Percentiles rank a stretch among this genome's conserved stretches.
Evolutionary conservation across 768 basidiomycete species (phyloP).

Genomic region (Calocera cornea): DNA sequence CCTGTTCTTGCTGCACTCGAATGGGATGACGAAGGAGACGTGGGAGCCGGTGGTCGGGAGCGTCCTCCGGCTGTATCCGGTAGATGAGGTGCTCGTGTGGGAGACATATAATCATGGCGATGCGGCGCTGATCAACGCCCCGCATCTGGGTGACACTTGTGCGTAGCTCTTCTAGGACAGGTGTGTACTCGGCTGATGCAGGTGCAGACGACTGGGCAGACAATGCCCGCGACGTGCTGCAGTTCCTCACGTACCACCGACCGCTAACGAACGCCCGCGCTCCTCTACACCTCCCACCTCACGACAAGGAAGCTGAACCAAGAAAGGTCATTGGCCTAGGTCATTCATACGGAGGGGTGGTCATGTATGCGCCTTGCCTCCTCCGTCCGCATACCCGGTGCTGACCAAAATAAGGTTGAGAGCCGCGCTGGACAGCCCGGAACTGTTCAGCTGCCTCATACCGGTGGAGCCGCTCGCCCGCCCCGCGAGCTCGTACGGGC

Average conservation of each 20-base stretch:
- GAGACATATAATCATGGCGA: conserved; percentile 81
- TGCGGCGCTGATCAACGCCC: conserved; percentile 54
- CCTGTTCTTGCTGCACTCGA: conserved; percentile 66
- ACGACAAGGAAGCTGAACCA: background rate
- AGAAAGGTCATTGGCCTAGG: conserved; percentile 46
- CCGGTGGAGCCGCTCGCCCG: conserved; percentile 66
- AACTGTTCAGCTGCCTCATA: conserved; percentile 54
- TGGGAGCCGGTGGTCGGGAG: conserved; percentile 46
- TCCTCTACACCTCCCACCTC: background rate
- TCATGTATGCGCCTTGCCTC: conserved; percentile 37
- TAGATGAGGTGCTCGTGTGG: conserved; percentile 70
- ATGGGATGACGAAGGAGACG: conserved; percentile 76
- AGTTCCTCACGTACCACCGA: conserved; percentile 32
- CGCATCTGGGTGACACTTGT: conserved; percentile 46
- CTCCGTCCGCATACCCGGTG: background rate
- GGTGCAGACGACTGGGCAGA: conserved; percentile 61
- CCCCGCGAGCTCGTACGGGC: conserved; percentile 14
- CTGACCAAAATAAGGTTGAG: too few species aligned
- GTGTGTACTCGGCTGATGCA: background rate
- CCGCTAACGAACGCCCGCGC: background rate
- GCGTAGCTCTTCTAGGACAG: conserved; percentile 18
- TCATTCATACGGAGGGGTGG: conserved; percentile 75
- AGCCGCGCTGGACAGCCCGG: conserved; percentile 49
- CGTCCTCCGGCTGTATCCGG: conserved; percentile 1
- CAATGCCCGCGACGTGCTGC: conserved; percentile 60